Evolutionary conservation across 2,329 filamentous ascomycete genomes (phyloP), one percentile per base, ranked within the genome.

Genomic region (Trichoderma aggressivum): DNA sequence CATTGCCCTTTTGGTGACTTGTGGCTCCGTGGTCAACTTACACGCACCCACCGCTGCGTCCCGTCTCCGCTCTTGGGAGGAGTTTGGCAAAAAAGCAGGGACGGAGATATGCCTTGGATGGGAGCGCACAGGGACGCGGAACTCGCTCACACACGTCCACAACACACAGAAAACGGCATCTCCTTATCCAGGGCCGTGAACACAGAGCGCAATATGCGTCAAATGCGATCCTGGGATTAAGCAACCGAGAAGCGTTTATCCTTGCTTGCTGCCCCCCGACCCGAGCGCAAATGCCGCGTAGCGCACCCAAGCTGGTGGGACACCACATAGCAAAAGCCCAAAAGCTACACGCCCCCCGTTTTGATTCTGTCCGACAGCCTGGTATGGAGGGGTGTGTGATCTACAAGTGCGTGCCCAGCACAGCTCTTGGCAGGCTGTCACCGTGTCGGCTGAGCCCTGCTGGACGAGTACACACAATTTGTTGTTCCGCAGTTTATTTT

Each of bases 251-350:
- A 61, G 28, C 21, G 8, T 32, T 67, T 50, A 63, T n/a, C 47
- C 36, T 39, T 56, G 16, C 58, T n/a, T 26, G 12, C 43, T 55
- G 32, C 30, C 36, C 26, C 28, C 59, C n/a, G 26, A 59, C 18
- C 64, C 64, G 59, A 63, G 34, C 47, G 64, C 64, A 64, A 43
- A 64, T 59, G 64, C 70, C 71, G 55, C 53, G 50, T 32, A 59
- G 59, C 61, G 66, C 36, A 64, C 53, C 65, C 60, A 62, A 6
- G 26, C 28, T 61, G 26, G 32, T 53, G 70, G 70, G 36, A 39
- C 70, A 56, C 11, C n/a, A 12, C n/a, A 21, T n/a, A 50, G 43
- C 10, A 12, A 50, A 50, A 53, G 58, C n/a, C 24, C n/a, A 34
- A 71, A 55, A 60, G 50, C n/a, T 43, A 63, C 21, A 63, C 59